Evolutionary conservation across 78 protist genomes (phyloP), one percentile per base, ranked within the genome.

Genomic region (Dictyostelium discoideum): DNA sequence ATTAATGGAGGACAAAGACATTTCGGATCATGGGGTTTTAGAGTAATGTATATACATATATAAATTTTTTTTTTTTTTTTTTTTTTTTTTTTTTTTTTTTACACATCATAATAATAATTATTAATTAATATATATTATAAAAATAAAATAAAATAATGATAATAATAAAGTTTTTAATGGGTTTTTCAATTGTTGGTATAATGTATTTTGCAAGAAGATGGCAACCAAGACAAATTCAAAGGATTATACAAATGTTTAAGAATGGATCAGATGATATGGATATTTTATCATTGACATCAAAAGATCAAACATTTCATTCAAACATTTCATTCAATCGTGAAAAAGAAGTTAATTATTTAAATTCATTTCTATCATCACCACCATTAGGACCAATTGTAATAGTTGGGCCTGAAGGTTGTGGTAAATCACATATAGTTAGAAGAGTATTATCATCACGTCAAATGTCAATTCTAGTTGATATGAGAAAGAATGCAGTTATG

Each of bases 201-300:
- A 90, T 90, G 95, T 90, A 69, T 50, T 82, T 90, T 54, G 85
- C 85, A 83, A 80, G 95, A 67, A 80, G 95, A 90, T 90, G 95
- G 95, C 69, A 74, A 82, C 95, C 95, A 2, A 80, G 95, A 80
- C 95, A 90, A 50, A 73, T 82, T 29, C 76, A 69, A 32, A 46
- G 95, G 7, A 90, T 90, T 48, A 90, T 90, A 6, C 74, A 80
- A 37, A 90, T 26, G 54, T 90, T 90, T 37, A 50, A 82, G 16
- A 73, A 80, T 11, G 67, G 84, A 32, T 54, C 87, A 60, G 87
- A 84, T 63, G 87, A 84, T 42, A 37, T 84, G 46, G 87, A 84
- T 84, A 84, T 84, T 9, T 60, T 84, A 84, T 84, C 87, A 60
- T 37, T 84, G 32, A 84, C 87, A 37, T 37, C 87, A 9, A 84